Evolutionary conservation across 192 early-diverging fungal species (phyloP).

Genomic region (Ambispora gerdemannii): DNA sequence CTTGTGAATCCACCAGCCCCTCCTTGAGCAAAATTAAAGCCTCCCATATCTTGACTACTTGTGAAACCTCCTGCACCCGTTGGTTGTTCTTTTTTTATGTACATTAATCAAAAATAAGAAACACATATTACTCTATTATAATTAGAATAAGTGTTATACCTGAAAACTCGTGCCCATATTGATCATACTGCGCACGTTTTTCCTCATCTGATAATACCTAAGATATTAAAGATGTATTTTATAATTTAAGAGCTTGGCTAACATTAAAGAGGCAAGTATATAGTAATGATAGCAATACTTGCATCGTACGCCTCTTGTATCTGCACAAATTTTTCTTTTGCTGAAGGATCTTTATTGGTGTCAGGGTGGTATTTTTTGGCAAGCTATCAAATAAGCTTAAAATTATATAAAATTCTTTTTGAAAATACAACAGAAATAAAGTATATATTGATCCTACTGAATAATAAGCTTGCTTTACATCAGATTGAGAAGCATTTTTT

Average conservation of each 20-base stretch:
- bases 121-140: neutral
- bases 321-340: slow-evolving; percentile 96
- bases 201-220: slow-evolving; percentile 86
- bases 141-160: too few species aligned
- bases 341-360: slow-evolving; percentile 87
- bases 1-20: slow-evolving; percentile 69
- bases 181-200: slow-evolving; percentile 90
- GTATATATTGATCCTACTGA: slow-evolving; percentile 45
- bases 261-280: too few species aligned
- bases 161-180: slow-evolving; percentile 68
- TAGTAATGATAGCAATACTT: too few species aligned
- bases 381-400: slow-evolving; percentile 46
- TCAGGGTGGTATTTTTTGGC: slow-evolving; percentile 98
- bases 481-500: slow-evolving; percentile 70
- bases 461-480: slow-evolving; percentile 99
- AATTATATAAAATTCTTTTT: neutral
- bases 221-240: too few species aligned
- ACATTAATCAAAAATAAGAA: neutral
- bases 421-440: slow-evolving; percentile 9
- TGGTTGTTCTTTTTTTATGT: slow-evolving; percentile 31
- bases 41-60: slow-evolving; percentile 56
- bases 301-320: slow-evolving; percentile 94
- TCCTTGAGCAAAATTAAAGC: slow-evolving; percentile 52
- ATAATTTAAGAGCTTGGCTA: too few species aligned
- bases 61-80: slow-evolving; percentile 56